Evolutionary conservation across 345 rosid genomes (phyloP).

Genomic region (Trapa bicornis): DNA sequence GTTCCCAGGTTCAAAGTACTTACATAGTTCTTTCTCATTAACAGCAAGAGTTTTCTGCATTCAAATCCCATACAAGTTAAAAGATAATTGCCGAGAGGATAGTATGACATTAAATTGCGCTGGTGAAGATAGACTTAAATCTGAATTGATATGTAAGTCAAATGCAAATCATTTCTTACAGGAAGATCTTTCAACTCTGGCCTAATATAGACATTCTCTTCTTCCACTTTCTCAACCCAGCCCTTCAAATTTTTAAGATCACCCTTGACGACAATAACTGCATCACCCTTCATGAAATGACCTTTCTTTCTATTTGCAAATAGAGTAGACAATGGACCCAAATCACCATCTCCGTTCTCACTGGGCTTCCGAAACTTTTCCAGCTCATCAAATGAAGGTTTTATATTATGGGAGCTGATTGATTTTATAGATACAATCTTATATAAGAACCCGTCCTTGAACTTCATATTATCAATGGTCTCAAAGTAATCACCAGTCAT

Average conservation of each 20-base stretch:
- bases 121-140: neutral
- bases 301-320: conserved; percentile 93
- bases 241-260: conserved; percentile 91
- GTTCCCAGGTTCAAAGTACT: conserved; percentile 94
- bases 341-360: conserved; percentile 65
- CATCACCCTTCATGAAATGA: conserved; percentile 96
- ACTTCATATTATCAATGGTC: conserved; percentile 61
- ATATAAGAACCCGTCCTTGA: conserved; percentile 85
- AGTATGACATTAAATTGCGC: neutral
- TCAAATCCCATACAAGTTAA: conserved; percentile 5
- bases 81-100: neutral
- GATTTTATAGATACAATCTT: conserved; percentile 81
- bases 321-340: conserved; percentile 66
- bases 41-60: conserved; percentile 76
- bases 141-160: neutral
- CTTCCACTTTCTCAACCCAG: conserved; percentile 98
- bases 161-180: conserved; percentile 33
- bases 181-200: conserved; percentile 90
- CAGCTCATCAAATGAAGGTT: conserved; percentile 91
- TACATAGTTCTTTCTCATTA: conserved; percentile 78
- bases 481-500: conserved; percentile 89
- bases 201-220: conserved; percentile 78
- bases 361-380: conserved; percentile 79
- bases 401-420: conserved; percentile 54
- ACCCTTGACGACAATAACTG: conserved; percentile 86